phyloP scores from a whole-genome alignment of 768 basidiomycete genomes.

The Leccinum olivaceopallidum region DNA sequence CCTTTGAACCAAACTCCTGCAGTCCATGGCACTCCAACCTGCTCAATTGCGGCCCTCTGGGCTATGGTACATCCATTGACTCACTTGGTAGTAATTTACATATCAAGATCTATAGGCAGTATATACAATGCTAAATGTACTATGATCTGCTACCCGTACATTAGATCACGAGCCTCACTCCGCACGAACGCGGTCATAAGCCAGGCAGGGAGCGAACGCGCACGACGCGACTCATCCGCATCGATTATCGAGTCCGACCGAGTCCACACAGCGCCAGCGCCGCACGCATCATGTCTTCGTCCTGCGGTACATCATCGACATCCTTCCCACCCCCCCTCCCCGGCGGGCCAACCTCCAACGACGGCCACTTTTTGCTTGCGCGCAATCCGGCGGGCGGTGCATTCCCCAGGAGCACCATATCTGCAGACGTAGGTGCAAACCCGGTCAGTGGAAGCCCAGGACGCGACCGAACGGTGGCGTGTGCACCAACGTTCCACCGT shows the following conservation, averaged over 20 bases:
- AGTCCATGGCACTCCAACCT: too few relatives aligned
- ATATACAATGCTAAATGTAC: background rate
- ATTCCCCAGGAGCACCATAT: background rate
- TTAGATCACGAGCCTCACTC: background rate
- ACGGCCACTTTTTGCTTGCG: conserved; percentile 2
- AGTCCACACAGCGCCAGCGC: conserved; percentile 67
- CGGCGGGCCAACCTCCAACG: background rate
- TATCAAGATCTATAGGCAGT: conserved; percentile 10
- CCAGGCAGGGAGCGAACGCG: background rate
- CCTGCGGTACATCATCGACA: conserved; percentile 34
- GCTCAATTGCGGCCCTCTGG: too few relatives aligned
- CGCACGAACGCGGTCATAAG: background rate
- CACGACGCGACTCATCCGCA: conserved; percentile 12
- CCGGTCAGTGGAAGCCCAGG: background rate
- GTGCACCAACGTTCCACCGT: conserved; percentile 33
- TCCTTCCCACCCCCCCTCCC: background rate
- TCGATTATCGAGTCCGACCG: conserved; percentile 27
- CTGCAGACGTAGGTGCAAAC: background rate
- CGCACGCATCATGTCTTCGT: conserved; percentile 71
- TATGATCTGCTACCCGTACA: background rate
- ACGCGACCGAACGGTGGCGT: background rate
- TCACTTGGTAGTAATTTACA: background rate
- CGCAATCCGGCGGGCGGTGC: background rate
- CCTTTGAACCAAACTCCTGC: too few relatives aligned
- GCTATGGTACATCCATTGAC: background rate